Base-by-base conservation (phyloP, 805 yeast genomes). In the Candida nanaspora region DNA sequence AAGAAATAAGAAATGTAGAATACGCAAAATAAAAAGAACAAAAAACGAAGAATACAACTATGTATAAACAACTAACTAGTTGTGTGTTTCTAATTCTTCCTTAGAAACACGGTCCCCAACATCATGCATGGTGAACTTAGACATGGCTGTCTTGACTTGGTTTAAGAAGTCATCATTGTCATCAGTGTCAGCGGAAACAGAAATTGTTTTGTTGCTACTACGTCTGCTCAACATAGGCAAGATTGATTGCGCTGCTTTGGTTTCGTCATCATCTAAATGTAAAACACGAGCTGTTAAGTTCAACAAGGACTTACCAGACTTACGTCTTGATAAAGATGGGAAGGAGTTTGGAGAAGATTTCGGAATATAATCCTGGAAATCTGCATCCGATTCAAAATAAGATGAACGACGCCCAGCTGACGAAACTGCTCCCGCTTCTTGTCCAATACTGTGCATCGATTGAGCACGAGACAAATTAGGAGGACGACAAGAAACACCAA, bases 281-380 rank as follows among this genome's bases (percentile, higher is more conserved):
- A 83, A 65, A 23, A 82, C 69, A 40, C 80, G 70, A 21, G 83
- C 80, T 2, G 89, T 80, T 49, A 82, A 66, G 46, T 78, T 80
- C 48, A 82, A 69, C 41, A 82, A 63, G 1, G 89, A 82, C 53
- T 80, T 82, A n/a, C 86, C 83, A 25, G 87, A 79, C 51, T 78
- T 76, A 57, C 91, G 77, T 57, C 89, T 72, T 40, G 66, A 61
- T 57, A 82, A 38, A 19, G 51, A 34, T 19, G 58, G 59, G 38
- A 35, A 26, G 3, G 38, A 19, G 41, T 44, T 54, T 14, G 61
- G 54, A 62, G 76, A 4, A 58, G 60, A 52, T 52, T 69, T 39
- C 66, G 80, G 68, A 30, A 68, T 63, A 49, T 64, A 74, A 41
- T 61, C 62, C 43, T 57, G 58, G 43, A 73, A 56, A 29, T 65